These are phyloP conservation scores for Debaryomyces sp. DNA, from an alignment of 1,139 yeast species.

Conservation along the genomic window DNA sequence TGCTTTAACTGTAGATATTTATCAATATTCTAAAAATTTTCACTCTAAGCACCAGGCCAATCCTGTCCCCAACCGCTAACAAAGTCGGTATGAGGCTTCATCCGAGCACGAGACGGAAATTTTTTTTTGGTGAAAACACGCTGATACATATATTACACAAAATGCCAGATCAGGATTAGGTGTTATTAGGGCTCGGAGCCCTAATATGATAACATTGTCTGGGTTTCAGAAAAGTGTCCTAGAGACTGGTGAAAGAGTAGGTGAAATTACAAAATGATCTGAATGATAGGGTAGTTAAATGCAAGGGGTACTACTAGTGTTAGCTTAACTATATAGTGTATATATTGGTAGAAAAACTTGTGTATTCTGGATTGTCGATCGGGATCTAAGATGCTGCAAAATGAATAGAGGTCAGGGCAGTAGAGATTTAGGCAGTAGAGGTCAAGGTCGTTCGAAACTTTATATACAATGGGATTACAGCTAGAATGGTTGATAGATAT, in stretches of 20 bases:
- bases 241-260: neutral
- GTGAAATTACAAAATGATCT: neutral
- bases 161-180: constrained; percentile 1
- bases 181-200: constrained; percentile 14
- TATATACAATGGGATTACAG: neutral
- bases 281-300: too few species aligned
- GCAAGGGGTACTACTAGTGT: too few species aligned
- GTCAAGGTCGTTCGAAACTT: too few species aligned
- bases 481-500: neutral
- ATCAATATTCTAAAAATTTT: constrained; percentile 20
- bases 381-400: neutral
- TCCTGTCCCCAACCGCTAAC: constrained; percentile 10
- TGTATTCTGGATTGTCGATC: neutral
- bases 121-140: constrained; percentile 7
- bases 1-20: constrained; percentile 8
- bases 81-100: constrained; percentile 5
- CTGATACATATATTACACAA: constrained; percentile 3
- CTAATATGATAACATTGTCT: constrained; percentile 3
- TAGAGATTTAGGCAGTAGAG: too few species aligned
- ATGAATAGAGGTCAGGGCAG: too few species aligned
- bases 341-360: neutral
- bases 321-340: neutral
- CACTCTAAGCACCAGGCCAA: constrained; percentile 12
- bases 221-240: neutral
- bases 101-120: constrained; percentile 6